Conservation (phyloP, 2,329 filamentous ascomycete genomes). For the Hymenoscyphus infarciens region DNA sequence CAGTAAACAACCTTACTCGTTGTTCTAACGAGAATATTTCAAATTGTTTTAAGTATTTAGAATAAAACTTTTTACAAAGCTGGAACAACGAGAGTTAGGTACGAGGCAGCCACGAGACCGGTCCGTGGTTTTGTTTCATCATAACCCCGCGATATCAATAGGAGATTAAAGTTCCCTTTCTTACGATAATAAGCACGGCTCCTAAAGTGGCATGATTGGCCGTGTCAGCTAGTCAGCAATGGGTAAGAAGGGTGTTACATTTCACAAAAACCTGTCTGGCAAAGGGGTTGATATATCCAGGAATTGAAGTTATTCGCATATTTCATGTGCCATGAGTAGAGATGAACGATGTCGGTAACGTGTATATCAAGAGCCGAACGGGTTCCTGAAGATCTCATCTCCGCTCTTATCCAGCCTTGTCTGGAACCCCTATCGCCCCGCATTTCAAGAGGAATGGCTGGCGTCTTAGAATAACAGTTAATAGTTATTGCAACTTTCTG, state of each 20-base stretch:
- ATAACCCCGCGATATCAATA: neutral
- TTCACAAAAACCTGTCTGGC: neutral
- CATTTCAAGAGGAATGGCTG: no score
- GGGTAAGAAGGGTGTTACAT: neutral
- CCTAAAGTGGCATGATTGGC: neutral
- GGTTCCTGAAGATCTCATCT: neutral
- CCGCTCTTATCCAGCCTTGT: neutral
- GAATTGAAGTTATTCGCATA: conserved; percentile 1
- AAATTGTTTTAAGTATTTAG: no score
- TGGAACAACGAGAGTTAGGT: no score
- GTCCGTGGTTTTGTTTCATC: conserved; percentile 1
- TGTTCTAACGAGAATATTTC: no score
- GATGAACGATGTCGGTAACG: neutral
- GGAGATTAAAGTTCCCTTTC: neutral
- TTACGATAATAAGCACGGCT: neutral
- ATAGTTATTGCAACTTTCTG: no score
- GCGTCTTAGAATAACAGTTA: no score
- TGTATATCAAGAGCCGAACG: neutral
- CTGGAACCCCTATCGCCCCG: no score
- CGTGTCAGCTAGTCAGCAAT: neutral
- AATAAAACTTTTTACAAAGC: no score
- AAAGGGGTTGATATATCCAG: no score
- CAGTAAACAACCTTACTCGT: no score
- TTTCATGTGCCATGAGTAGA: no score
- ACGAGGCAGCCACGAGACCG: no score